Evolutionary conservation across 805 yeast species (phyloP), one percentile per base, ranked within the genome.

Genomic region (Metschnikowia picachoensis): DNA sequence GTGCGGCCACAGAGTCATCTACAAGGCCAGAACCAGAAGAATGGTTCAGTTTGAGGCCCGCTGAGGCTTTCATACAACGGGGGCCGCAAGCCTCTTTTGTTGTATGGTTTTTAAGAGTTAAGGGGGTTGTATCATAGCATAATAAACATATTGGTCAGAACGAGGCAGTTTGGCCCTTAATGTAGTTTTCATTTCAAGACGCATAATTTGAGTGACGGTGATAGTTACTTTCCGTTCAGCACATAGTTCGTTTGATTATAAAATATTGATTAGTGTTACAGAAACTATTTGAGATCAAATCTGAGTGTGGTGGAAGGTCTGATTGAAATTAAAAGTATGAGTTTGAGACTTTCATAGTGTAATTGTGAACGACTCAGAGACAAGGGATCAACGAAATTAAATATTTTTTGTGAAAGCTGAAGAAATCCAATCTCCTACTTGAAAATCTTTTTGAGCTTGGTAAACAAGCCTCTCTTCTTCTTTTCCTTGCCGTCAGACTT

Each of bases 1-100:
- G 58, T 94, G 99, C 71, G 99, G 99, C 53, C 98, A 94, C 73
- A 85, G 99, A 73, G 97, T 94, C 50, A 75, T 94, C 52, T 88
- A 92, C 75, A 94, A 94, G 75, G 96, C 97, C 51, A 85, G 99
- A 75, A 92, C 98, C 41, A 87, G 91, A 77, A 82, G 98, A 75
- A 88, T 92, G 95, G 95, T 79, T 47, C 78, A 73, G 67, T 77
- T 67, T 48, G 74, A 72, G 58, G 72, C 72, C 30, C 65, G 74
- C 56, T 71, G 60, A 40, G 30, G 8, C 37, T 40, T 30, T 20
- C 25, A 20, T 20, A 20, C 25, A 20, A 20, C 25, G 25, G 25
- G 7, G 25, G 25, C 25, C 4, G 5, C 25, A 3, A 20, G 25
- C 1, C 25, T 20, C 25, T 20, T 7, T 20, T 7, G 25, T 20